Conservation (phyloP, 2,329 filamentous ascomycete genomes). For the Triangularia setosa region DNA sequence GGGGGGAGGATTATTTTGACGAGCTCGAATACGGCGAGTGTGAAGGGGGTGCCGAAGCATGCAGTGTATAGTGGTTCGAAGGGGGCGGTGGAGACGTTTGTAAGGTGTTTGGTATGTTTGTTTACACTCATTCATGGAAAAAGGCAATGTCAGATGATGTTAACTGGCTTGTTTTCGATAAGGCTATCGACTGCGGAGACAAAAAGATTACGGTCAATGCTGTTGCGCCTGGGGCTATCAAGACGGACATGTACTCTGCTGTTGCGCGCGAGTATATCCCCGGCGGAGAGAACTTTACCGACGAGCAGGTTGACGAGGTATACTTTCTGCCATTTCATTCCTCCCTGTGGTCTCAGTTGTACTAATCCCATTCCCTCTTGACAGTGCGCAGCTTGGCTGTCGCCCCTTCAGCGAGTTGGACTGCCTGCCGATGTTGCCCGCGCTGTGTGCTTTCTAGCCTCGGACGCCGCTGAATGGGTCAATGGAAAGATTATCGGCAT, state of each 20-base stretch:
- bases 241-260: slow-evolving; percentile 62
- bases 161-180: not conserved
- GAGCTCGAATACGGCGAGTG: slow-evolving; percentile 53
- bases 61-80: slow-evolving; percentile 36
- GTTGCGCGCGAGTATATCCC: slow-evolving; percentile 62
- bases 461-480: slow-evolving; percentile 35
- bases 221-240: slow-evolving; percentile 60
- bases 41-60: slow-evolving; percentile 32
- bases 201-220: slow-evolving; percentile 62
- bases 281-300: slow-evolving; percentile 48
- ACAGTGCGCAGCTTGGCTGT: slow-evolving; percentile 31
- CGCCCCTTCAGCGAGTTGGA: slow-evolving; percentile 31
- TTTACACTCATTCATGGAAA: too few species aligned
- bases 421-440: slow-evolving; percentile 33
- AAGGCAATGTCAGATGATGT: slow-evolving; percentile 8
- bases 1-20: slow-evolving; percentile 62
- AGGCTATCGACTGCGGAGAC: slow-evolving; percentile 54
- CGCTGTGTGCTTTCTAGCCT: slow-evolving; percentile 32
- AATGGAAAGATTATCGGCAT: slow-evolving; percentile 37
- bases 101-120: not conserved
- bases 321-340: slow-evolving; percentile 11
- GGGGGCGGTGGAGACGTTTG: slow-evolving; percentile 20
- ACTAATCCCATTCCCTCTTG: slow-evolving; percentile 24
- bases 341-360: not conserved
- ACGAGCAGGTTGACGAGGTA: slow-evolving; percentile 54